Evolutionary conservation across 768 basidiomycete species (phyloP), one percentile per base, ranked within the genome.

Genomic region (Leccinum pellstonianum): DNA sequence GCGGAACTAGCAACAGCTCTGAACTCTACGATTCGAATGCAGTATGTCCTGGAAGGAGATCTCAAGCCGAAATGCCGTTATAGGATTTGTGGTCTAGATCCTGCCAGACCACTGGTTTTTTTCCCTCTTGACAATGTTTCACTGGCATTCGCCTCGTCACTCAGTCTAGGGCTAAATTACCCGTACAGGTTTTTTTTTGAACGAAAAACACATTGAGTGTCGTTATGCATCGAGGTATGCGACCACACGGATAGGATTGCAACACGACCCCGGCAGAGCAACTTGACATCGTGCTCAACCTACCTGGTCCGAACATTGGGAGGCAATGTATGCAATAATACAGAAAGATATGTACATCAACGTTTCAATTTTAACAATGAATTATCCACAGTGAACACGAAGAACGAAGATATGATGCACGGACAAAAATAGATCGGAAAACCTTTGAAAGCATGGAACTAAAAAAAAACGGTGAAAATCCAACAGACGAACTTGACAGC

Each of bases 391-490:
- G 9, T 9, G 49, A 55, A 60, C n/a, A 17, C 29, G 52, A 62
- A 58, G 55, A 67, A 58, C 68, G 58, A 68, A 67, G 31, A 12
- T 48, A 25, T 25, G 35, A 11, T 47, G 9, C 37, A 46, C 52
- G 43, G 29, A 54, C 46, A 57, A 21, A 55, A 48, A 19, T 27
- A 50, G 21, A 41, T 50, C 38, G 37, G 19, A 3, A 59, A 11
- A 55, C 52, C 12, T 35, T 29, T 52, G 54, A 70, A 59, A 67
- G 53, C 60, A 59, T 3, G 14, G 56, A 56, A 14, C 6, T n/a
- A 27, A 54, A 61, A 23, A 29, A 29, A 47, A 23, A 49, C 4
- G 10, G 11, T 25, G 47, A 58, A 53, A 48, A 35, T 21, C 29
- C 48, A 37, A 4, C 9, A 50, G 10, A 9, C 25, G 19, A 47